phyloP scores from a whole-genome alignment of 495 filamentous ascomycete genomes.

The Penicillium simplicissimum region DNA sequence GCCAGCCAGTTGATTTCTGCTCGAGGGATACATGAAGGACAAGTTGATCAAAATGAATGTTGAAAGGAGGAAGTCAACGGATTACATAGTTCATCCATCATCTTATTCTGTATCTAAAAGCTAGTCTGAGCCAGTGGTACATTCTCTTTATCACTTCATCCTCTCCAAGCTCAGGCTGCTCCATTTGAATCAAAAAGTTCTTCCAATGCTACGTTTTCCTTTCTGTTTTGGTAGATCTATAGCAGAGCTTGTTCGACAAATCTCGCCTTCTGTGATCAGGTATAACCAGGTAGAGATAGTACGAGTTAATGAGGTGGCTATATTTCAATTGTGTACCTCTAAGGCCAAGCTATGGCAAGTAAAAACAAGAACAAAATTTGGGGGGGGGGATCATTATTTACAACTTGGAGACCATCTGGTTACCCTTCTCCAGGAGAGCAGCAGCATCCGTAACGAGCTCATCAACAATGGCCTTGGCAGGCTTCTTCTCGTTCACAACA shows the following conservation, averaged over 20 bases:
- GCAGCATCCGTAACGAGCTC: conserved; percentile 89
- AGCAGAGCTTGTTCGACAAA: too few relatives aligned
- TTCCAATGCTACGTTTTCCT: neutral
- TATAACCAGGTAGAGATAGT: neutral
- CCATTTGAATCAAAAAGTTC: neutral
- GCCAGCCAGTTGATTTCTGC: neutral
- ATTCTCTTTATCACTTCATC: neutral
- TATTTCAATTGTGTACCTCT: conserved; percentile 4
- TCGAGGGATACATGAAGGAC: neutral
- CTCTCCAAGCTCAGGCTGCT: neutral
- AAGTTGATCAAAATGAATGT: neutral
- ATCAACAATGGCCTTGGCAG: conserved; percentile 89
- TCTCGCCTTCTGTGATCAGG: neutral
- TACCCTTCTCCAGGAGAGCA: conserved; percentile 63
- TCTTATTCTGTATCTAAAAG: neutral
- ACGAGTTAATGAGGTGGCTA: neutral
- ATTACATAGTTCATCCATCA: neutral
- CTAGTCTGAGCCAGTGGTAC: too few relatives aligned
- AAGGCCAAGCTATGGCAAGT: conserved; percentile 11
- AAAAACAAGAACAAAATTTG: conserved; percentile 11
- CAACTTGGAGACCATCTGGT: conserved; percentile 66
- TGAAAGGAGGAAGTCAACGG: neutral
- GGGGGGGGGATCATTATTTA: conserved; percentile 41
- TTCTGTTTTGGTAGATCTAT: neutral
- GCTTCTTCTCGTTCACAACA: conserved; percentile 89